A percentile compares a stretch with the other conserved stretches of the same genome.
phyloP scores from a whole-genome alignment of 495 filamentous ascomycete genomes.

The Saxophila tyrrhenica region DNA sequence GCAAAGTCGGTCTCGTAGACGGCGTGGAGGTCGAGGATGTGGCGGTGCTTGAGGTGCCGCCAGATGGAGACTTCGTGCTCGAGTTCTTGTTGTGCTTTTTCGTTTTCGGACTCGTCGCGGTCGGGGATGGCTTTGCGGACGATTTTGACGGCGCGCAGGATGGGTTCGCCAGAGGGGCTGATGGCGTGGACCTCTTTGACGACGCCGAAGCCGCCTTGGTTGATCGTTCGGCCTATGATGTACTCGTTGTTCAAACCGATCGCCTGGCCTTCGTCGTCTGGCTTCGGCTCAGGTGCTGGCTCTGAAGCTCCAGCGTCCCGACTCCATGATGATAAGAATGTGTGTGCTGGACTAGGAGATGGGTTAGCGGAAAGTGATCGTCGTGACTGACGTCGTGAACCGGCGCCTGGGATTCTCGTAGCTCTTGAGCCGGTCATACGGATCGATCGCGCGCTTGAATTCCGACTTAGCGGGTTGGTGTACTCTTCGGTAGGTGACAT shows the following conservation, averaged over 20 bases:
- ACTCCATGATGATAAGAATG: slow-evolving; percentile 49
- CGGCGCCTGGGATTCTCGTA: slow-evolving; percentile 4
- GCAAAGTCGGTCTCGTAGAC: slow-evolving; percentile 62
- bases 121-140: slow-evolving; percentile 51
- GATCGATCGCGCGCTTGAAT: slow-evolving; percentile 11
- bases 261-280: slow-evolving; percentile 64
- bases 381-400: slow-evolving; percentile 11
- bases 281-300: slow-evolving; percentile 26
- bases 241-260: slow-evolving; percentile 52
- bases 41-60: slow-evolving; percentile 55
- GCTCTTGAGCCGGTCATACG: slow-evolving; percentile 2
- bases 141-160: slow-evolving; percentile 55
- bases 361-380: slow-evolving; percentile 25
- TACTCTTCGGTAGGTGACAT: slow-evolving; percentile 6
- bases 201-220: slow-evolving; percentile 57
- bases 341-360: slow-evolving; percentile 37
- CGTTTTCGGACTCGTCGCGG: slow-evolving; percentile 51
- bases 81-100: slow-evolving; percentile 59
- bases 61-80: slow-evolving; percentile 64
- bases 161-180: slow-evolving; percentile 38
- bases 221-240: slow-evolving; percentile 60
- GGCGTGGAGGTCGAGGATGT: slow-evolving; percentile 53
- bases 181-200: slow-evolving; percentile 64
- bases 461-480: slow-evolving; percentile 10
- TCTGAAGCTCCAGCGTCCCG: slow-evolving; percentile 4